Percentiles rank a stretch among this genome's conserved stretches.
phyloP scores from a whole-genome alignment of 495 filamentous ascomycete genomes.

The Daldinia caldariorum region DNA sequence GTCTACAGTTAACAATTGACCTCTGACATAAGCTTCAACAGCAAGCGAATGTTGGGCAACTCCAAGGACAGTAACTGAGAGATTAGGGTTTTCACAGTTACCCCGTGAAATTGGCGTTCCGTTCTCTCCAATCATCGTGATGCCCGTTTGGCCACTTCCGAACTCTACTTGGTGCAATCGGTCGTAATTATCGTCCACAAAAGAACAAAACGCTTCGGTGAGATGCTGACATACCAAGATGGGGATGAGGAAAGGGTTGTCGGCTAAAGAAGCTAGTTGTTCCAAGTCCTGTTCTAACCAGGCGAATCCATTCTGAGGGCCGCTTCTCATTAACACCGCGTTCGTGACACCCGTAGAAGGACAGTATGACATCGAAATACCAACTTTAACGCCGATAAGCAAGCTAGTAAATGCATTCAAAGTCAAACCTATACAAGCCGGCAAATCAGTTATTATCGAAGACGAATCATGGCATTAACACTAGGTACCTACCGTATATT shows the following conservation, averaged over 20 bases:
- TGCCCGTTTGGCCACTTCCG: constrained; percentile 28
- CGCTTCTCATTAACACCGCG: constrained; percentile 11
- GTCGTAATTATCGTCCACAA: constrained; percentile 14
- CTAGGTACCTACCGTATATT: constrained; percentile 12
- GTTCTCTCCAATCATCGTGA: constrained; percentile 22
- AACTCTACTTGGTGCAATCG: constrained; percentile 20
- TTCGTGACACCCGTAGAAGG: constrained; percentile 17
- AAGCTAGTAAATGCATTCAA: constrained; percentile 26
- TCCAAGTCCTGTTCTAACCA: constrained; percentile 25
- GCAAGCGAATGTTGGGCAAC: constrained; percentile 21
- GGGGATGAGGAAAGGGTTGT: constrained; percentile 24
- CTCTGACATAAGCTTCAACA: constrained; percentile 17
- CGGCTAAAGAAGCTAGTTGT: constrained; percentile 4
- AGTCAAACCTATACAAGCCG: neutral
- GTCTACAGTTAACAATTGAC: constrained; percentile 14
- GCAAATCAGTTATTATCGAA: neutral
- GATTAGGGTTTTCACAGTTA: constrained; percentile 22
- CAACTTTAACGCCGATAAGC: constrained; percentile 16
- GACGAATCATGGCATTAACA: neutral
- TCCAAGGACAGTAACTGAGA: constrained; percentile 17
- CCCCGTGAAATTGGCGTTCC: constrained; percentile 23
- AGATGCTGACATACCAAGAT: constrained; percentile 24
- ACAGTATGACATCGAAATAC: constrained; percentile 17
- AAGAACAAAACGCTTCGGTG: constrained; percentile 17
- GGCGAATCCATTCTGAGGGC: constrained; percentile 11